Percentiles rank a stretch among this genome's conserved stretches.
These are phyloP conservation scores for Acmispon strigosus DNA, from an alignment of 306 rosid genomes.

Conservation along the genomic window DNA sequence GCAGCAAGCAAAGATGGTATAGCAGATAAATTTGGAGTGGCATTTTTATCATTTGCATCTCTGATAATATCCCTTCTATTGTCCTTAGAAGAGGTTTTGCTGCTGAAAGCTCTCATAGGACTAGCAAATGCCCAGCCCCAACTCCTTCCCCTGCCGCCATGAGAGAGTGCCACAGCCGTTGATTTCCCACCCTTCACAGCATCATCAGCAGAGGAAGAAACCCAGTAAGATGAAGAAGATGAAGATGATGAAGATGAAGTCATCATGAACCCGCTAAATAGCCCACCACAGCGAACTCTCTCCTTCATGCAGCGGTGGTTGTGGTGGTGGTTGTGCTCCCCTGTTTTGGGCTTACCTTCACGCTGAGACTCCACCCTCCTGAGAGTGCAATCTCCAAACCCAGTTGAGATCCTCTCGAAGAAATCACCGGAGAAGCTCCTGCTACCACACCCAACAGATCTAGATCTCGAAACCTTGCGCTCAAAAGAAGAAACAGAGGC, in stretches of 20 bases:
- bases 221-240: conserved; percentile 66
- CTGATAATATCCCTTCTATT: conserved; percentile 40
- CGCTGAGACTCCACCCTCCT: conserved; percentile 88
- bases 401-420: conserved; percentile 96
- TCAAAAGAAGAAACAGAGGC: conserved; percentile 66
- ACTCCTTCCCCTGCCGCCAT: conserved; percentile 45
- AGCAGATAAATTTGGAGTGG: conserved; percentile 54
- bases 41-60: conserved; percentile 50
- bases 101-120: conserved; percentile 77
- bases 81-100: conserved; percentile 49
- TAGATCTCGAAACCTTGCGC: conserved; percentile 88
- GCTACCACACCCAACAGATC: conserved; percentile 98
- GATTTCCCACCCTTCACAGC: conserved; percentile 36
- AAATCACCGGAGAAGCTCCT: conserved; percentile 92
- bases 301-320: conserved; percentile 64
- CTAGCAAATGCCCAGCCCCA: conserved; percentile 97
- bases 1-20: conserved; percentile 75
- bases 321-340: conserved; percentile 29
- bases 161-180: conserved; percentile 16
- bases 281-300: conserved; percentile 70
- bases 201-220: conserved; percentile 65
- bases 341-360: conserved; percentile 56
- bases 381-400: conserved; percentile 89
- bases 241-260: conserved; percentile 70
- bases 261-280: conserved; percentile 83